A percentile compares a stretch with the other conserved stretches of the same genome.
Conservation (phyloP, 2,329 filamentous ascomycete species). For the Aureobasidium mangrovei region DNA sequence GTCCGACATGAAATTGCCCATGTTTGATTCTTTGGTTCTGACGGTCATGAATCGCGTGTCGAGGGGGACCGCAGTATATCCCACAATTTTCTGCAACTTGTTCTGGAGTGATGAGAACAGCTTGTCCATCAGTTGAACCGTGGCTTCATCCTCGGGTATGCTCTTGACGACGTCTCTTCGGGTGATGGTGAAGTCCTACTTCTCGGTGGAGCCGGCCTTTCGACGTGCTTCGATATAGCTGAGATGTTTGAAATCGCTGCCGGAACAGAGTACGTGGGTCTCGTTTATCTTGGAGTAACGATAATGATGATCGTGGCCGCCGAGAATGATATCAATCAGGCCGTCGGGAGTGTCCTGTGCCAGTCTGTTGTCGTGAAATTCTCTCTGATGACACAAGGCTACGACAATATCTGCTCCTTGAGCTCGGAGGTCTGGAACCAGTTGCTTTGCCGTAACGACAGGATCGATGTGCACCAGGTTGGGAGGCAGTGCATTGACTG, state of each 20-base stretch:
- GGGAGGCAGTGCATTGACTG: constrained; percentile 77
- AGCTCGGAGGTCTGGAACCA: constrained; percentile 62
- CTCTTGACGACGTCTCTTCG: constrained; percentile 64
- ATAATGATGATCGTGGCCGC: constrained; percentile 88
- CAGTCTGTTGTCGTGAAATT: constrained; percentile 83
- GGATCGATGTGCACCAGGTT: constrained; percentile 75
- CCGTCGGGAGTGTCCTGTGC: constrained; percentile 62
- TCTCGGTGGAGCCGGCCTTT: constrained; percentile 20
- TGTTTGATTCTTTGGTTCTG: constrained; percentile 66
- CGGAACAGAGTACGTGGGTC: constrained; percentile 76
- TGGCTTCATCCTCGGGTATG: constrained; percentile 55
- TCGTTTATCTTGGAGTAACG: constrained; percentile 67
- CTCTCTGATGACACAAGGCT: constrained; percentile 74
- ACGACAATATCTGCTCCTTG: constrained; percentile 77
- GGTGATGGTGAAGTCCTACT: constrained; percentile 73
- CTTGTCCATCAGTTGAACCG: constrained; percentile 54
- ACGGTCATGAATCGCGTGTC: constrained; percentile 84
- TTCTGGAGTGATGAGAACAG: constrained; percentile 65
- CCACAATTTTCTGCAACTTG: constrained; percentile 72
- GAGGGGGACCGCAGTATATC: constrained; percentile 72
- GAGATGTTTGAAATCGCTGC: constrained; percentile 85
- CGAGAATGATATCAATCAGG: constrained; percentile 74
- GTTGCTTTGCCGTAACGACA: constrained; percentile 62
- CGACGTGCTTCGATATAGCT: constrained; percentile 75
- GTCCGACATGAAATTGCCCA: constrained; percentile 87